Conservation (phyloP, 305 asterid genomes). For the Striga hermonthica region DNA sequence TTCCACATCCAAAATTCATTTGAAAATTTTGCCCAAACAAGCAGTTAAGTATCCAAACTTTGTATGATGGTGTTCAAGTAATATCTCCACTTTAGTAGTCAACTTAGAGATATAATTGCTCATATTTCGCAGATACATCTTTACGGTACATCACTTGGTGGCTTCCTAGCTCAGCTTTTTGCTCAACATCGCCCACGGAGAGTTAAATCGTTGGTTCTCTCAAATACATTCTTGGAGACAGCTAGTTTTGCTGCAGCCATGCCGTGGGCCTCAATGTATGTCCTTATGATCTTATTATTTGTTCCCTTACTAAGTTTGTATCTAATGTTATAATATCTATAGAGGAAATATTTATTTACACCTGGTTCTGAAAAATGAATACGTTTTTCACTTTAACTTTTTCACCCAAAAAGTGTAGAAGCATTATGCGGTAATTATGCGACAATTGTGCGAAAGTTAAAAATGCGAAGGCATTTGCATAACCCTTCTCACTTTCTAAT, state of each 20-base stretch:
- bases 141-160: slow-evolving; percentile 94
- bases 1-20: background rate
- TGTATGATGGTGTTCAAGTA: slow-evolving; percentile 10
- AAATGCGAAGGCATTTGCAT: too few species aligned
- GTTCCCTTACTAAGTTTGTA: too few species aligned
- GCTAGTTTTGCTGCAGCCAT: slow-evolving; percentile 79
- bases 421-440: too few species aligned
- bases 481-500: too few species aligned
- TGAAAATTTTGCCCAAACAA: background rate
- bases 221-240: slow-evolving; percentile 90
- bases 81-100: slow-evolving; percentile 11
- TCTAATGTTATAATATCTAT: too few species aligned
- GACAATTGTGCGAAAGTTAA: too few species aligned
- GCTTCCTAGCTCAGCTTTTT: slow-evolving; percentile 94
- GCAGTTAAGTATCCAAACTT: too few species aligned
- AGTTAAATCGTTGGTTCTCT: slow-evolving; percentile 84
- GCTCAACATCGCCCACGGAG: slow-evolving; percentile 96
- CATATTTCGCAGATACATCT: slow-evolving; percentile 66
- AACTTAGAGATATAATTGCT: slow-evolving; percentile 21
- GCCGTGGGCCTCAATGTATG: slow-evolving; percentile 98
- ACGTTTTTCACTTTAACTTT: too few species aligned
- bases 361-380: too few species aligned
- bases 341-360: too few species aligned
- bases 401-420: too few species aligned
- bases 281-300: slow-evolving; percentile 23